phyloP scores from a whole-genome alignment of 192 early-diverging fungal genomes.

The Podila clonocystis region DNA sequence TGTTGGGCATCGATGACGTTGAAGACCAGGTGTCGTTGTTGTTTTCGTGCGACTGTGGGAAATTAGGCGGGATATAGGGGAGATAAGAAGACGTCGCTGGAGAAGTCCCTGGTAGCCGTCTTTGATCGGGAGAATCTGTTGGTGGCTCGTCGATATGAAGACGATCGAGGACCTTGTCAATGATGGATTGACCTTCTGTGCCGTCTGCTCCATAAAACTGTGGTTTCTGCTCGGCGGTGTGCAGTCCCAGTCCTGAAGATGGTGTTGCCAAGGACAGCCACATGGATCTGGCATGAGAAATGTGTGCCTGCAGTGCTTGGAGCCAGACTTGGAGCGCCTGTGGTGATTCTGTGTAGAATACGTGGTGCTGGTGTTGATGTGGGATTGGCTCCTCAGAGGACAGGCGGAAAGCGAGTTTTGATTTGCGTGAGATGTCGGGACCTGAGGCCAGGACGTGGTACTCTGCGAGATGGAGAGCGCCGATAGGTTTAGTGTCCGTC shows the following conservation, averaged over 20 bases:
- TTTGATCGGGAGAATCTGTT: not conserved
- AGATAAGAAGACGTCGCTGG: not conserved
- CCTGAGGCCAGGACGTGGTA: conserved; percentile 39
- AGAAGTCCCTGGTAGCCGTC: not conserved
- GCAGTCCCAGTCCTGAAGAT: not conserved
- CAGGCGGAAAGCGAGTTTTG: conserved; percentile 34
- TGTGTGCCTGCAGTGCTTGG: conserved; percentile 28
- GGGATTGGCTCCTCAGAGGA: conserved; percentile 28
- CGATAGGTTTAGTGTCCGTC: conserved; percentile 42
- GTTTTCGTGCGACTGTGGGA: conserved; percentile 27
- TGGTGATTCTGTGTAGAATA: conserved; percentile 21
- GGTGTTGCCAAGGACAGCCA: conserved; percentile 8
- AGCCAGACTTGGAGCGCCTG: conserved; percentile 43
- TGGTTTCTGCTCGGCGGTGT: not conserved
- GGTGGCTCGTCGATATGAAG: conserved; percentile 28
- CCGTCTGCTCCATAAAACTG: not conserved
- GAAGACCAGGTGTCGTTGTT: conserved; percentile 47
- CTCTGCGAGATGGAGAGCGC: conserved; percentile 31
- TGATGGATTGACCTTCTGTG: conserved; percentile 26
- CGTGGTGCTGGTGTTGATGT: conserved; percentile 36
- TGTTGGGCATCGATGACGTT: conserved; percentile 31
- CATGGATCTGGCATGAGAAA: conserved; percentile 18
- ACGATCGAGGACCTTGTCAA: conserved; percentile 41
- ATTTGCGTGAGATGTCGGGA: conserved; percentile 42
- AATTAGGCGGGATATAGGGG: conserved; percentile 8